Evolutionary conservation across 2,329 filamentous ascomycete species (phyloP).

Genomic region (Dendrostoma leiphaemia): DNA sequence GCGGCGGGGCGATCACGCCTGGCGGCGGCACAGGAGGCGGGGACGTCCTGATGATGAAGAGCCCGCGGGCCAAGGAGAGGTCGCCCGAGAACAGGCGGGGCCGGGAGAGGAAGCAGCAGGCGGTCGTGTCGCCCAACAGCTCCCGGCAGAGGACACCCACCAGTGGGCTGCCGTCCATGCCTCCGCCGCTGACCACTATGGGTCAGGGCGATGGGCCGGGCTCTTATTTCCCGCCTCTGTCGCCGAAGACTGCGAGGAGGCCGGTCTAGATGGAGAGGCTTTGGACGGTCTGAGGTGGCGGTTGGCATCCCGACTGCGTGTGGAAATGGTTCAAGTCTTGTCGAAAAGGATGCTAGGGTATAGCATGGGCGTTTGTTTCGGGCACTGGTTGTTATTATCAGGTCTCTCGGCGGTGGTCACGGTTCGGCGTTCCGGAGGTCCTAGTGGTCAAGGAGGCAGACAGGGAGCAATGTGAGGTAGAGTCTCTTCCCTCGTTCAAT

Average conservation of each 20-base stretch:
- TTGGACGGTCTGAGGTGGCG: neutral
- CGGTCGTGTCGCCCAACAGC: constrained; percentile 41
- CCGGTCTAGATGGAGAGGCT: neutral
- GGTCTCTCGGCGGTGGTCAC: no score
- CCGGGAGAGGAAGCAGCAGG: constrained; percentile 20
- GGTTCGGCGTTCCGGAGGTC: neutral
- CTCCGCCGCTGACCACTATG: constrained; percentile 28
- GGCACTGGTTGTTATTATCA: no score
- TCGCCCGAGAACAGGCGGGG: constrained; percentile 32
- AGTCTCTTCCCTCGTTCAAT: neutral
- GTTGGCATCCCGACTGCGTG: no score
- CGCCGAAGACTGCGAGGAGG: constrained; percentile 33
- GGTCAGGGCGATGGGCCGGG: constrained; percentile 33
- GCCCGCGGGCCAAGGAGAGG: constrained; percentile 13
- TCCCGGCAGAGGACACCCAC: constrained; percentile 49
- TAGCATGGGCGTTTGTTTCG: neutral
- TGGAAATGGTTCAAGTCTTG: no score
- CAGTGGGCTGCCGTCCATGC: constrained; percentile 17
- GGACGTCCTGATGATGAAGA: constrained; percentile 44
- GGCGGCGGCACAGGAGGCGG: constrained; percentile 38
- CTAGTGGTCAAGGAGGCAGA: neutral
- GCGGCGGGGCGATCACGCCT: constrained; percentile 36
- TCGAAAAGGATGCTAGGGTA: neutral
- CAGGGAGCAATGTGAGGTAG: neutral
- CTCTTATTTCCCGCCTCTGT: constrained; percentile 41